Evolutionary conservation across 2,329 filamentous ascomycete genomes (phyloP).

Genomic region (Colletotrichum liaoningense): DNA sequence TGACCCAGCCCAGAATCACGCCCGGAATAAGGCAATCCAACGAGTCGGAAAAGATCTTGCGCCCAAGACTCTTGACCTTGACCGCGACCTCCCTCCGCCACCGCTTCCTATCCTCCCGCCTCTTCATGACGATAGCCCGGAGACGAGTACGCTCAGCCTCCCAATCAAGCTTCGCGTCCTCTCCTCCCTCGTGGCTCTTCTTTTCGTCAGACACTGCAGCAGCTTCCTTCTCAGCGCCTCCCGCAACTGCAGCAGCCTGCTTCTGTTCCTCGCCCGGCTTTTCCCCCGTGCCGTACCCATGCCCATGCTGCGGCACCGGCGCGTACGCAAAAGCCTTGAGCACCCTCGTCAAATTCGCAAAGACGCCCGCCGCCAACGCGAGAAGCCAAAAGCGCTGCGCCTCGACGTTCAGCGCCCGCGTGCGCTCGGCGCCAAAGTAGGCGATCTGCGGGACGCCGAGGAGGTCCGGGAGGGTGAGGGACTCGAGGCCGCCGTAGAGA

Average conservation of each 20-base stretch:
- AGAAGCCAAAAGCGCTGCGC: constrained; percentile 79
- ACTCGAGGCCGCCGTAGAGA: constrained; percentile 76
- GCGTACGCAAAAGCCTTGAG: constrained; percentile 48
- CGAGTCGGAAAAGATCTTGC: constrained; percentile 64
- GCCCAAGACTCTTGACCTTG: constrained; percentile 50
- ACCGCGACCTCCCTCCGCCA: constrained; percentile 44
- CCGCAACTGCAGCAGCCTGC: constrained; percentile 14
- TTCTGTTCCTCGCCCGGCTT: constrained; percentile 31
- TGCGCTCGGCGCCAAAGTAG: constrained; percentile 63
- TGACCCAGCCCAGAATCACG: constrained; percentile 69
- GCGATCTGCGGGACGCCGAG: constrained; percentile 58
- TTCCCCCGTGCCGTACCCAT: constrained; percentile 40
- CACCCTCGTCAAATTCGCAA: constrained; percentile 56
- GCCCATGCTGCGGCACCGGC: constrained; percentile 47
- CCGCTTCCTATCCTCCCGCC: constrained; percentile 46
- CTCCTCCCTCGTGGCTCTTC: constrained; percentile 21
- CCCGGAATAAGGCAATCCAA: constrained; percentile 74
- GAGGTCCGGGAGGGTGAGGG: constrained; percentile 69
- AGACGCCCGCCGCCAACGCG: constrained; percentile 63
- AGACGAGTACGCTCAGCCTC: constrained; percentile 51
- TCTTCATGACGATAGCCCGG: constrained; percentile 45
- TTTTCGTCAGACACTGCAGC: background rate
- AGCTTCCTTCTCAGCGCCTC: constrained; percentile 36
- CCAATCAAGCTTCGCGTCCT: constrained; percentile 28
- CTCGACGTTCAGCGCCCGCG: constrained; percentile 63